Percentiles rank a stretch among this genome's conserved stretches.
phyloP scores from a whole-genome alignment of 345 rosid genomes.

The Excoecaria agallocha region DNA sequence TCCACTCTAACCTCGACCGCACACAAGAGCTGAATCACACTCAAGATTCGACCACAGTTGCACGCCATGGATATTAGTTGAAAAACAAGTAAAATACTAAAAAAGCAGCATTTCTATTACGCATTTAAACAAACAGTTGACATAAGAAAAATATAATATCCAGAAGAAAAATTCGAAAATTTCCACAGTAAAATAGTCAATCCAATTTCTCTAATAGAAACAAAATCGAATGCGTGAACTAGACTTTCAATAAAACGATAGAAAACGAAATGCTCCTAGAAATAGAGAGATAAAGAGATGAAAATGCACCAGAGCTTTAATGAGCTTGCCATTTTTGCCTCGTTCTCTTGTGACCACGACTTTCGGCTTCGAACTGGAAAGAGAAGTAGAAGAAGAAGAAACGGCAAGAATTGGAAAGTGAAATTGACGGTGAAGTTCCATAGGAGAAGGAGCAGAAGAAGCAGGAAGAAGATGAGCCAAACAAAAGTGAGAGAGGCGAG shows the following conservation, averaged over 20 bases:
- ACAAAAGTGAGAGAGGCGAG: slow-evolving; percentile 29
- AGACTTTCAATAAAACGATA: not conserved
- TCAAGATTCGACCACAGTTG: not conserved
- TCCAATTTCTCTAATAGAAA: not conserved
- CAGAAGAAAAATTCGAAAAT: not conserved
- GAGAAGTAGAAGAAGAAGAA: slow-evolving; percentile 10
- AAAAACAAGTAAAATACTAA: not conserved
- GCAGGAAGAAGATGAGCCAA: slow-evolving; percentile 23
- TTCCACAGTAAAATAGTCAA: not conserved
- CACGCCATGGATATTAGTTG: not conserved
- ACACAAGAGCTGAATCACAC: not conserved
- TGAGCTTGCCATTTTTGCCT: slow-evolving; percentile 84
- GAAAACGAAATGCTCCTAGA: not conserved
- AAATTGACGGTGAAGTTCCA: slow-evolving; percentile 23
- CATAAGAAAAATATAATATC: slow-evolving; percentile 1
- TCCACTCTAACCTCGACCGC: not conserved
- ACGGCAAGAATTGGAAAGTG: slow-evolving; percentile 21
- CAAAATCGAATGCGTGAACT: not conserved
- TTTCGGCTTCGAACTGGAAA: slow-evolving; percentile 41
- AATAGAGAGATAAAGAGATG: not conserved
- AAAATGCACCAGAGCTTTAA: slow-evolving; percentile 59
- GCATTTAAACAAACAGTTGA: slow-evolving; percentile 40
- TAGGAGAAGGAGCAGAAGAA: slow-evolving; percentile 9
- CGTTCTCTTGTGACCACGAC: slow-evolving; percentile 93
- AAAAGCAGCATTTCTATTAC: slow-evolving; percentile 17